Evolutionary conservation across 1,284 basidiomycete species (phyloP), one percentile per base, ranked within the genome.

Genomic region (Ceratobasidium theobromae): DNA sequence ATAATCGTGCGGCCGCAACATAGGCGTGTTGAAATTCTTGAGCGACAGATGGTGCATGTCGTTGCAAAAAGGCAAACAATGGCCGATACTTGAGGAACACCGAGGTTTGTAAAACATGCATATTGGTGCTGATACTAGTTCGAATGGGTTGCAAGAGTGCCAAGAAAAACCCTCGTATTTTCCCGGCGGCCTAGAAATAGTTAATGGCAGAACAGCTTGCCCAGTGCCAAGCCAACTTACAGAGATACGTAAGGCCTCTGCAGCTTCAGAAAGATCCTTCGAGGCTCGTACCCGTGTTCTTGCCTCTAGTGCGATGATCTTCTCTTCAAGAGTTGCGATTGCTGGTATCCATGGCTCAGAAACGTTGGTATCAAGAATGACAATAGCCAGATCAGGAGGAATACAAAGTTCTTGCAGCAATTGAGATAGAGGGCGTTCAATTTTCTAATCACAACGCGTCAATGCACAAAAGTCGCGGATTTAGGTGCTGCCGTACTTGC

Each of bases 11-110:
- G 11, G 91, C 86, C 48, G 84, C 84, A 32, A 91, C 79, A 74
- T 99, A 99, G 3, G 91, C 88, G 52, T 93, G 82, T 75, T 96
- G 94, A 21, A 99, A 81, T 76, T 98, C 96, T 68, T 85, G 85
- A 1, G 96, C 95, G 27, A 95, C 89, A 35, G 83, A 81, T 2
- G 89, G 83, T 14, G 89, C 88, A 70, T 95, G 92, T 5, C 89
- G 85, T 67, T 89, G 86, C 38, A 99, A 79, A 74, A 99, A 99
- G 1, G 83, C 82, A 73, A 89, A 98, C 57, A 99, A 80, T 2
- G 90, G 80, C 49, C 85, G 84, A 74, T 93, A 93, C 74, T 95
- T 95, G 68, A 96, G 78, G 58, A 98, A 81, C 0, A 95, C 81
- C 0, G 91, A 89, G 0, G 91, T 91, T 74, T 99, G 97, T 1